These are phyloP conservation scores for Boletus semigastroideus DNA, from an alignment of 1,284 basidiomycete genomes.

Conservation along the genomic window DNA sequence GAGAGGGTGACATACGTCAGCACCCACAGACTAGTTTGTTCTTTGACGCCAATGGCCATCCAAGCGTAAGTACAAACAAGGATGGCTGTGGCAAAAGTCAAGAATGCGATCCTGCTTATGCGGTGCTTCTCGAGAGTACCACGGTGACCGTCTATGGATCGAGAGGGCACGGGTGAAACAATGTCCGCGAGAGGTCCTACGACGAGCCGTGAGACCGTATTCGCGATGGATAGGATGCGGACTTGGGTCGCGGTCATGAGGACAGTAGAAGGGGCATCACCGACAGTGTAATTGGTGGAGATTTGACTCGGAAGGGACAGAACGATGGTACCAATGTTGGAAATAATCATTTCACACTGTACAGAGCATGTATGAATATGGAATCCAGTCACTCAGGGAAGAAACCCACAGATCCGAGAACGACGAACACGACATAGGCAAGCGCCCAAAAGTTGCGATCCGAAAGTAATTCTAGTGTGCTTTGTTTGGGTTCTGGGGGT, in stretches of 20 bases:
- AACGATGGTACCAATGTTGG: conserved; percentile 76
- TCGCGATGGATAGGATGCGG: conserved; percentile 64
- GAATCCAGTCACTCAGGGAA: not conserved
- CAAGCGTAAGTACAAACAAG: conserved; percentile 53
- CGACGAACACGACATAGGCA: conserved; percentile 39
- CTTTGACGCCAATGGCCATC: conserved; percentile 48
- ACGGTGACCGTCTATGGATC: conserved; percentile 35
- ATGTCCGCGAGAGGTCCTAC: conserved; percentile 69
- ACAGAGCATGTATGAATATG: not conserved
- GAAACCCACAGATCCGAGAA: conserved; percentile 61
- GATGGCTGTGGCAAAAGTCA: conserved; percentile 47
- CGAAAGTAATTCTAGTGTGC: conserved; percentile 43
- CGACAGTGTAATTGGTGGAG: conserved; percentile 18
- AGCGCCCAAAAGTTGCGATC: conserved; percentile 64
- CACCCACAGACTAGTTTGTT: conserved; percentile 54
- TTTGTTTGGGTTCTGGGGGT: conserved; percentile 33
- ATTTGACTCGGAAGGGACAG: conserved; percentile 50
- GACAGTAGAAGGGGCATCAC: conserved; percentile 24
- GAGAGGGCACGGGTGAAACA: conserved; percentile 56
- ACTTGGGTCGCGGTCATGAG: conserved; percentile 58
- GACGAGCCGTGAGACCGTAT: conserved; percentile 69
- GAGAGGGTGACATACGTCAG: conserved; percentile 48
- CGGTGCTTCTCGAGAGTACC: conserved; percentile 44
- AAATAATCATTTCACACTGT: conserved; percentile 79
- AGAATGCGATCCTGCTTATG: conserved; percentile 61